Base-by-base conservation (phyloP, 208 protist genomes). In the Perkinsela sp. region DNA sequence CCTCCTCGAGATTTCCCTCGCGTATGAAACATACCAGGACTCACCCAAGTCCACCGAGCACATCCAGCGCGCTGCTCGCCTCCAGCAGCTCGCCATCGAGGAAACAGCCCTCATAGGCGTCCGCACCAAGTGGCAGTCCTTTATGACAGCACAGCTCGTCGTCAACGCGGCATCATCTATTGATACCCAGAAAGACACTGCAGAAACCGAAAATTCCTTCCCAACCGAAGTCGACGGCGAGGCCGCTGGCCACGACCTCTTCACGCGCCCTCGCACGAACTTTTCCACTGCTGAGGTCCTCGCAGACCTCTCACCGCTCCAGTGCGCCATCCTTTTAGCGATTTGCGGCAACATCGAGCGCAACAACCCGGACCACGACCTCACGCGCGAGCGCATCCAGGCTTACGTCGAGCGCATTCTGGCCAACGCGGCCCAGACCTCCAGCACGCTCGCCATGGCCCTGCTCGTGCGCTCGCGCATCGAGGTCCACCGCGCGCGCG, bases 71-170 rank as follows among this genome's bases (percentile, higher is more conserved):
- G 89, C 89, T 1, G 68, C 78, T 67, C 31, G 70, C 30, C 73
- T 74, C 48, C 91, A 81, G 68, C 84, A 83, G 0, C 69, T 94
- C 28, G 48, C 70, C 22, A 1, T 87, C n/a, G 76, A 88, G 69
- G 82, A 92, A 75, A 77, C 77, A 0, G 75, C 83, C 6, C 84
- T 91, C 74, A 31, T 92, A 30, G 89, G 89, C 6, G 85, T 92
- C 67, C 82, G 87, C 28, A 94, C 89, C 16, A 85, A 88, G 2
- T 92, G 83, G 81, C 89, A 94, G 80, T 73, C 82, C 69, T 83
- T 88, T 66, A 74, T 90, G 70, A 72, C 82, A 1, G 79, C 89
- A 66, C 87, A 93, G 72, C 80, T 88, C 72, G 71, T 92, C 1
- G 66, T 93, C 30, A 77, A 88, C 66, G 89, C 86, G 6, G 32